phyloP scores from a whole-genome alignment of 2,329 filamentous ascomycete genomes.

The Helotiales sp. region DNA sequence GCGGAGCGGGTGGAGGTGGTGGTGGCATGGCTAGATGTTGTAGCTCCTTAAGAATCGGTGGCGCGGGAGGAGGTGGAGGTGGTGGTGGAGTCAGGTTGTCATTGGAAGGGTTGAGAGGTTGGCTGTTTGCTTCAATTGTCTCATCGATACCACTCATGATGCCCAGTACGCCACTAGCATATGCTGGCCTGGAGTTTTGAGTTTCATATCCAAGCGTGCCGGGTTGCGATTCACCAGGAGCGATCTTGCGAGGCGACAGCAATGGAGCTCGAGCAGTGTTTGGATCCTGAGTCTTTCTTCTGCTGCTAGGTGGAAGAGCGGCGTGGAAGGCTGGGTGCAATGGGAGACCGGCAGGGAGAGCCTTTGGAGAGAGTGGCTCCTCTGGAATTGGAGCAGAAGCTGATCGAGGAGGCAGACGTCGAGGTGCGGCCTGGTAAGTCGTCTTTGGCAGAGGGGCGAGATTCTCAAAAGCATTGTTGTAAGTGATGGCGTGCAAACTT shows the following conservation, averaged over 20 bases:
- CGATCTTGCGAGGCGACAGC: slow-evolving; percentile 40
- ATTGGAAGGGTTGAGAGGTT: slow-evolving; percentile 51
- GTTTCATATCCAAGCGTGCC: slow-evolving; percentile 42
- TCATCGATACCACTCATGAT: slow-evolving; percentile 55
- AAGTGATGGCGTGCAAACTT: slow-evolving; percentile 36
- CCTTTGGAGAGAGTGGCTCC: slow-evolving; percentile 46
- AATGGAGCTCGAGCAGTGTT: slow-evolving; percentile 28
- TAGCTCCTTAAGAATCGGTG: slow-evolving; percentile 64
- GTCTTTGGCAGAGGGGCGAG: slow-evolving; percentile 43
- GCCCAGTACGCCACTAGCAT: slow-evolving; percentile 29
- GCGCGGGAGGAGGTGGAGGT: slow-evolving; percentile 56
- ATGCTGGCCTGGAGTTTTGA: slow-evolving; percentile 38
- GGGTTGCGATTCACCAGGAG: slow-evolving; percentile 39
- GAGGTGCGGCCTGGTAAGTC: slow-evolving; percentile 49
- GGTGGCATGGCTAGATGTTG: slow-evolving; percentile 65
- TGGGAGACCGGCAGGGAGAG: slow-evolving; percentile 43
- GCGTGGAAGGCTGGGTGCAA: slow-evolving; percentile 51
- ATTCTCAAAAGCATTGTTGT: slow-evolving; percentile 38
- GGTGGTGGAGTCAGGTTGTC: slow-evolving; percentile 56
- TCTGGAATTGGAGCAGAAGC: slow-evolving; percentile 65
- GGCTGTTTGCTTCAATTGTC: slow-evolving; percentile 45
- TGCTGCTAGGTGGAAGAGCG: slow-evolving; percentile 44
- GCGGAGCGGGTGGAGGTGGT: slow-evolving; percentile 64
- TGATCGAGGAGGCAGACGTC: slow-evolving; percentile 58
- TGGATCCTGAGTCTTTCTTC: slow-evolving; percentile 37